Evolutionary conservation across 2,329 filamentous ascomycete genomes (phyloP).

Genomic region (Ophiobolus disseminans): DNA sequence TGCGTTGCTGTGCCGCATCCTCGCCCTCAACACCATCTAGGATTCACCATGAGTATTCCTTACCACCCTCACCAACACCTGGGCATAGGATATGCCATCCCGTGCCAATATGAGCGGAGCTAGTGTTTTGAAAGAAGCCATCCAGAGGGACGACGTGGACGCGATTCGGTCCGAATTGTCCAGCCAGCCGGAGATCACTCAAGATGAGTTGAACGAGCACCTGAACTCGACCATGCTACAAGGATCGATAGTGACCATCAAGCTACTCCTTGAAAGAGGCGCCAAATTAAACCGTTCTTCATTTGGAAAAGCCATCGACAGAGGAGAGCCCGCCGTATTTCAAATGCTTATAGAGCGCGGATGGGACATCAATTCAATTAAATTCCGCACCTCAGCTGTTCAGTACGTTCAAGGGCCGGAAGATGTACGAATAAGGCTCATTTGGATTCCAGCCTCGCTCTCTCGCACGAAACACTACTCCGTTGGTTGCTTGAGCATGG

Average conservation of each 20-base stretch:
- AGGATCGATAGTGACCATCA: not conserved
- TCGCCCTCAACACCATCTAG: not conserved
- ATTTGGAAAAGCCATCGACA: not conserved
- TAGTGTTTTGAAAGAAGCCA: not conserved
- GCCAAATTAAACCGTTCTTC: not conserved
- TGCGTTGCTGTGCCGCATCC: not conserved
- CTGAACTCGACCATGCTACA: slow-evolving; percentile 1
- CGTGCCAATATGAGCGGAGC: not conserved
- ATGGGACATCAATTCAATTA: slow-evolving; percentile 14
- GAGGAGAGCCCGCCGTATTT: slow-evolving; percentile 4
- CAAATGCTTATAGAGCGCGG: slow-evolving; percentile 9
- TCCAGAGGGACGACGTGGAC: not conserved
- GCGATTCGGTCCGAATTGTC: not conserved
- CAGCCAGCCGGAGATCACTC: not conserved
- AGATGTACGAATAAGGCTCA: not conserved
- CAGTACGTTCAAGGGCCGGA: not conserved
- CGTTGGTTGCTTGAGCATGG: slow-evolving; percentile 14
- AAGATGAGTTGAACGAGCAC: not conserved
- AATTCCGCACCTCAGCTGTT: not conserved
- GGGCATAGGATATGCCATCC: not conserved
- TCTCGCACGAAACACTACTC: slow-evolving; percentile 1
- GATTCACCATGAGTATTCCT: not conserved
- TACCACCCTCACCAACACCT: not conserved
- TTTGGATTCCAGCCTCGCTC: not conserved
- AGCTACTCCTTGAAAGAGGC: not conserved